Percentiles rank a stretch among this genome's conserved stretches.
phyloP scores from a whole-genome alignment of 1,139 yeast genomes.

The Chernovozyma aurita region DNA sequence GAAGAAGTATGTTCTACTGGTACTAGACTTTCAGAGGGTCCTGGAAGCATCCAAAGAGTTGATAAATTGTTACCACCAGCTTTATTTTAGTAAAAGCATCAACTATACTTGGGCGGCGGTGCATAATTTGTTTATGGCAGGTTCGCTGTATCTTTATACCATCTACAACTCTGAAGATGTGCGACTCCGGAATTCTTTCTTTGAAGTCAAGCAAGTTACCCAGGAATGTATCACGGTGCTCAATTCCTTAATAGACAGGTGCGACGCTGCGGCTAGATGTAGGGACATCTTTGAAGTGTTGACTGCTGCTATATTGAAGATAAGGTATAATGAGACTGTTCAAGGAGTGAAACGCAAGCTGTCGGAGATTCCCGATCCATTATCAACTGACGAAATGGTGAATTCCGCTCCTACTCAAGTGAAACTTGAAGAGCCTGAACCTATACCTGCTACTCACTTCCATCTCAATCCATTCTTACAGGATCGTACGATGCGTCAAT shows the following conservation, averaged over 20 bases:
- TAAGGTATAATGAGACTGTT: slow-evolving; percentile 48
- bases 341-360: slow-evolving; percentile 16
- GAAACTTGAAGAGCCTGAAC: background rate
- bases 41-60: slow-evolving; percentile 63
- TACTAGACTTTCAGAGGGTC: slow-evolving; percentile 53
- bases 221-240: slow-evolving; percentile 58
- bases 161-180: slow-evolving; percentile 63
- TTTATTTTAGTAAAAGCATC: slow-evolving; percentile 52
- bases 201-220: slow-evolving; percentile 53
- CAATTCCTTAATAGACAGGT: slow-evolving; percentile 57
- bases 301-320: slow-evolving; percentile 64
- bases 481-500: background rate
- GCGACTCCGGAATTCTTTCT: slow-evolving; percentile 41
- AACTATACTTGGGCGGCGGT: slow-evolving; percentile 95
- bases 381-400: background rate
- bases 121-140: slow-evolving; percentile 84
- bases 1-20: slow-evolving; percentile 50
- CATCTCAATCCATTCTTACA: background rate
- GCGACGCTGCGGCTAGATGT: slow-evolving; percentile 77
- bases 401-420: background rate
- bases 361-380: background rate
- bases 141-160: slow-evolving; percentile 75
- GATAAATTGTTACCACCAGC: slow-evolving; percentile 56
- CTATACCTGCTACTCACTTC: background rate
- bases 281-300: slow-evolving; percentile 67